A percentile compares a stretch with the other conserved stretches of the same genome.
Conservation (phyloP, 176 grass and related monocot species). For the Cenchrus purpureus region DNA sequence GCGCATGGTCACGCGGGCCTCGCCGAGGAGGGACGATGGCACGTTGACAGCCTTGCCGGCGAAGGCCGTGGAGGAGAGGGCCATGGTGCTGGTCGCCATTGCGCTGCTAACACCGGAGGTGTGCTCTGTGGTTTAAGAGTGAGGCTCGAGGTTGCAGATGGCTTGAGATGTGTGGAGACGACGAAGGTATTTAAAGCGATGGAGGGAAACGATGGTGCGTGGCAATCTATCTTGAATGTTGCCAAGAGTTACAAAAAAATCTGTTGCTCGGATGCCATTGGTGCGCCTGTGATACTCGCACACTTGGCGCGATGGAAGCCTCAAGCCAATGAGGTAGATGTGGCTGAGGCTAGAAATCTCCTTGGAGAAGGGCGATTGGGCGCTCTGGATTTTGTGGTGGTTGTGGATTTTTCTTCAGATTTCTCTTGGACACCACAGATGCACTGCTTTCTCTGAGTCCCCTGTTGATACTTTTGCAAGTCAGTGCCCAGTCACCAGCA, state of each 20-base stretch:
- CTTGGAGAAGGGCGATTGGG: conserved; percentile 23
- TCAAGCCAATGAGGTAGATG: neutral
- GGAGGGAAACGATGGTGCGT: neutral
- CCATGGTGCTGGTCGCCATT: conserved; percentile 66
- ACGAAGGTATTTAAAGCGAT: conserved; percentile 24
- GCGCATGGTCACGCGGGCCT: conserved; percentile 71
- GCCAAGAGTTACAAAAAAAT: conserved; percentile 11
- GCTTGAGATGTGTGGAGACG: neutral
- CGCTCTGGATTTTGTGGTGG: conserved; percentile 16
- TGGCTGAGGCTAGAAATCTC: conserved; percentile 28
- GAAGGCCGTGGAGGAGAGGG: conserved; percentile 61
- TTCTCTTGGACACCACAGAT: neutral
- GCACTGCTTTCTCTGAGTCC: neutral
- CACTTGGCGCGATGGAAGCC: conserved; percentile 11
- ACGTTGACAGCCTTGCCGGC: conserved; percentile 55
- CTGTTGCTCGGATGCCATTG: conserved; percentile 42
- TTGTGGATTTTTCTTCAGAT: conserved; percentile 38
- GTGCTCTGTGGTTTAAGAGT: neutral
- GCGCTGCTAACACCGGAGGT: neutral
- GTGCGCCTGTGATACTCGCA: neutral
- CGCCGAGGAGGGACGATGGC: conserved; percentile 31
- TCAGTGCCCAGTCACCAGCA: neutral
- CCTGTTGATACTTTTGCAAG: conserved; percentile 15
- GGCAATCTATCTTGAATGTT: neutral
- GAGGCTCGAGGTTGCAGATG: conserved; percentile 10